phyloP scores from a whole-genome alignment of 257 asterid species.

The Solanum sparsipilum region DNA sequence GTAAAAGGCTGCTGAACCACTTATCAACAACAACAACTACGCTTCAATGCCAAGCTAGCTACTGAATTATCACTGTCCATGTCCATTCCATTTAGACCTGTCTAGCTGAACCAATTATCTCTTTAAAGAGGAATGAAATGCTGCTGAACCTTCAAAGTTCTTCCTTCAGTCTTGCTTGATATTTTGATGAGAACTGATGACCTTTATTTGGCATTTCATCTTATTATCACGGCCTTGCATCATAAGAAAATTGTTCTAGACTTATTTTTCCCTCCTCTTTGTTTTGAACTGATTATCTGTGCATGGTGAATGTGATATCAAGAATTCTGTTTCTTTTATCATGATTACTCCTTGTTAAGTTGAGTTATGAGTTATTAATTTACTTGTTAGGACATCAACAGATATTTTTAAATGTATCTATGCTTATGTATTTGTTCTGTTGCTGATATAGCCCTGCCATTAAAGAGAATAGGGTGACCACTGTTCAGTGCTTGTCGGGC shows the following conservation, averaged over 20 bases:
- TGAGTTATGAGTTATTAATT: background rate
- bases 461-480: slow-evolving; percentile 53
- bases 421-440: background rate
- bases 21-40: background rate
- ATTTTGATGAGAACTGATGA: background rate
- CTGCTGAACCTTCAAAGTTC: background rate
- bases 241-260: background rate
- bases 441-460: slow-evolving; percentile 47
- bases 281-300: background rate
- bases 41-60: background rate
- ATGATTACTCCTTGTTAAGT: background rate
- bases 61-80: background rate
- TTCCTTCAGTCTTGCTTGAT: background rate
- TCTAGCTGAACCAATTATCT: background rate
- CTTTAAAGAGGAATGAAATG: background rate
- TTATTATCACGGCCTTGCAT: background rate
- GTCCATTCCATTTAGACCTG: background rate
- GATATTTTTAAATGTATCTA: background rate
- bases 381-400: background rate
- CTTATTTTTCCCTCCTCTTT: background rate
- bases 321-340: background rate
- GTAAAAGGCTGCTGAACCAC: background rate
- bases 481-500: slow-evolving; percentile 81
- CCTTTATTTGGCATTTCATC: background rate
- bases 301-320: background rate